Base-by-base conservation (phyloP, 2,329 filamentous ascomycete genomes). In the Boeremia exigua region DNA sequence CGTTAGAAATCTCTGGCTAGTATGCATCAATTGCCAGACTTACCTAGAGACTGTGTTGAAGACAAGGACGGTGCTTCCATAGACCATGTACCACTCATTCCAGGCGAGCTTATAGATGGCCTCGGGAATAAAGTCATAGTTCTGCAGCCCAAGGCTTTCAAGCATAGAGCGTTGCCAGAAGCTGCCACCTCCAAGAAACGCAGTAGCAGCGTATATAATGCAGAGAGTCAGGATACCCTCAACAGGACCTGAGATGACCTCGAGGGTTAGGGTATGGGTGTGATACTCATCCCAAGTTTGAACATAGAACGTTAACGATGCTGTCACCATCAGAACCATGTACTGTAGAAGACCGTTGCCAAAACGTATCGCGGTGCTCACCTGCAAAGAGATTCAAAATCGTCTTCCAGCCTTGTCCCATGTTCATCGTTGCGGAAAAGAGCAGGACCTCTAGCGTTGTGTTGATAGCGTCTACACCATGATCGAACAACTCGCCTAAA, bases 251-350 rank as follows among this genome's bases (percentile, higher is more conserved):
- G 94, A 97, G 63, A 99, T 84, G 60, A 98, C 80, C 56, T 95
- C 95, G 6, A 99, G 85, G 1, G 92, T 97, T 43, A 99, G 85
- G 3, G 93, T 95, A 77, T 97, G 93, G 47, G 95, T 99, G 79
- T 98, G 94, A 79, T 98, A 99, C 76, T 98, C 95, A 72, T 99
- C 95, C 95, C 95, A 99, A 30, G 95, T 98, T 76, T 98, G 95
- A 37, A 98, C 89, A 76, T 98, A 98, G 77, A 99, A 99, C n/a
- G 95, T 97, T 68, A 96, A 82, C 56, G 94, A 86, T 6, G 90
- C 89, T 92, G 58, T 7, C 11, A 6, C 11, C n/a, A 14, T 19
- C 17, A 56, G 36, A 9, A 23, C 2, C 12, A 14, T 36, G n/a
- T 32, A 48, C 6, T 7, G 2, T 6, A 7, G 8, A 28, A 9